A percentile compares a stretch with the other conserved stretches of the same genome.
Conservation (phyloP, 306 rosid genomes). For the Casuarina cunninghamiana region DNA sequence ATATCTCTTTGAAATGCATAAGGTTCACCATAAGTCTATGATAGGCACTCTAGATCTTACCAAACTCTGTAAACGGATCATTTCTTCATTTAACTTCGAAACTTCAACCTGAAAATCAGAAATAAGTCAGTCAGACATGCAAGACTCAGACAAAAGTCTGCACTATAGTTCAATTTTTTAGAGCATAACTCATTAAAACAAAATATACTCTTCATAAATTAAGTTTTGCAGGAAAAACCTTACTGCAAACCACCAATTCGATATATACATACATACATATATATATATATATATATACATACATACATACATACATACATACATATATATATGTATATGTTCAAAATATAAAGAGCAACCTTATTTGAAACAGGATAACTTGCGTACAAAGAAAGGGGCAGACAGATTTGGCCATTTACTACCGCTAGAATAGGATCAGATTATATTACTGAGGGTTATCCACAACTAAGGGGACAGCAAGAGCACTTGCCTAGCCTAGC, state of each 20-base stretch:
- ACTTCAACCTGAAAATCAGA: conserved; percentile 68
- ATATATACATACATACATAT: not conserved
- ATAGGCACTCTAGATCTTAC: conserved; percentile 45
- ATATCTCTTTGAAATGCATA: not conserved
- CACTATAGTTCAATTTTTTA: conserved; percentile 1
- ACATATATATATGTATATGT: not conserved
- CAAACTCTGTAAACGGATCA: conserved; percentile 49
- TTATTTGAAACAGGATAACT: not conserved
- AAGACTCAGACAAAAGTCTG: conserved; percentile 13
- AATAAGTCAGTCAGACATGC: conserved; percentile 20
- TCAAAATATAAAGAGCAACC: not conserved
- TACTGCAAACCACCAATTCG: not conserved
- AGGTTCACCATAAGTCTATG: conserved; percentile 12
- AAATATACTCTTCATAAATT: not conserved
- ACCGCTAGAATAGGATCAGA: too few species aligned
- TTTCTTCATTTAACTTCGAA: conserved; percentile 45
- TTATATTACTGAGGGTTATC: too few species aligned
- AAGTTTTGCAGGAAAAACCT: not conserved
- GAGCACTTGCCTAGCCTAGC: too few species aligned
- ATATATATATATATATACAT: not conserved
- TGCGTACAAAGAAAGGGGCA: too few species aligned
- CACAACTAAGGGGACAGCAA: too few species aligned
- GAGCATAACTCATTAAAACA: not conserved
- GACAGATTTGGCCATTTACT: too few species aligned
- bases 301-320: too few species aligned